Conservation (phyloP, 192 early-diverging fungal species). For the Gryganskiella cystojenkinii region DNA sequence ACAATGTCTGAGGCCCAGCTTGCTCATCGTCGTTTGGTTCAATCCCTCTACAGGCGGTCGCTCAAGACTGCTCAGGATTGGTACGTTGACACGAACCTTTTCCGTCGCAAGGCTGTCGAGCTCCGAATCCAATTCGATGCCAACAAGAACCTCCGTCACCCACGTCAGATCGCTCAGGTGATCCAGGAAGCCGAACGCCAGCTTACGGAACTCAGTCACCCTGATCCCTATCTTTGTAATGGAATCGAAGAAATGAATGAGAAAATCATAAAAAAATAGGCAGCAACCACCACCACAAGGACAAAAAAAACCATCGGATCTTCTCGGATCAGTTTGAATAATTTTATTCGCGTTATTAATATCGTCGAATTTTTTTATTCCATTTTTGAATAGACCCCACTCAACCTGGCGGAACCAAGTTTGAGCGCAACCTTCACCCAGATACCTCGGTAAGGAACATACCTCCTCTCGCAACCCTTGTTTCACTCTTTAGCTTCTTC, state of each 20-base stretch:
- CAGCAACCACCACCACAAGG: too few relatives aligned
- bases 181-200: conserved; percentile 78
- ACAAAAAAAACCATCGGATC: too few relatives aligned
- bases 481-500: too few relatives aligned
- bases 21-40: conserved; percentile 78
- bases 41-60: conserved; percentile 85
- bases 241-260: too few relatives aligned
- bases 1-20: conserved; percentile 60
- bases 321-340: too few relatives aligned
- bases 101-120: conserved; percentile 84
- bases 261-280: too few relatives aligned
- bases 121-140: conserved; percentile 88
- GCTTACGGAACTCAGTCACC: conserved; percentile 79
- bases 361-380: too few relatives aligned
- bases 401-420: conserved; percentile 83
- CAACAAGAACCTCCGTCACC: conserved; percentile 78
- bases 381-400: conserved; percentile 65
- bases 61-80: conserved; percentile 88
- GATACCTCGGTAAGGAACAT: conserved; percentile 63
- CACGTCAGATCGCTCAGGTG: conserved; percentile 76
- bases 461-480: too few relatives aligned
- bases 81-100: conserved; percentile 84
- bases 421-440: conserved; percentile 84
- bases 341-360: too few relatives aligned
- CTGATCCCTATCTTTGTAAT: conserved; percentile 89